phyloP scores from a whole-genome alignment of 805 yeast genomes.

The Metschnikowia reukaufii region DNA sequence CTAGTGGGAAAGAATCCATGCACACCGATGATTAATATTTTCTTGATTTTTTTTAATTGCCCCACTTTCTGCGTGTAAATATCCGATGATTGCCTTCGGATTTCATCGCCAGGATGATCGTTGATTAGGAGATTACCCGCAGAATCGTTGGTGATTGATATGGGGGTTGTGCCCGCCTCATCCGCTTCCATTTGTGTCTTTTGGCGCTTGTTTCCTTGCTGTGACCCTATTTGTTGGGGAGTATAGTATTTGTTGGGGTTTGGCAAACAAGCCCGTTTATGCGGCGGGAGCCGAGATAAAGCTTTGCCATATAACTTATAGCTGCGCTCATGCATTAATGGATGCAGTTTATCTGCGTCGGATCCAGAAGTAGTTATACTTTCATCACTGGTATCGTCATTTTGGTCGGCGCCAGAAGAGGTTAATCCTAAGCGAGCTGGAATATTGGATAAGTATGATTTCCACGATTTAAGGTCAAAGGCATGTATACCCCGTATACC shows the following conservation, averaged over 20 bases:
- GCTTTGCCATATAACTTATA: slow-evolving; percentile 41
- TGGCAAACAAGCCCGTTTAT: slow-evolving; percentile 39
- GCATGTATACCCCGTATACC: slow-evolving; percentile 16
- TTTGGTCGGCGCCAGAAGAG: slow-evolving; percentile 17
- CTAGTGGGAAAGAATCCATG: slow-evolving; percentile 95
- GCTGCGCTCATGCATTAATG: slow-evolving; percentile 33
- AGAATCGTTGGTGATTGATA: slow-evolving; percentile 42
- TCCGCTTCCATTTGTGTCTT: slow-evolving; percentile 30
- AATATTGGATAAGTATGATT: slow-evolving; percentile 33
- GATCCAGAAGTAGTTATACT: not conserved
- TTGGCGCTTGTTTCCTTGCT: slow-evolving; percentile 13
- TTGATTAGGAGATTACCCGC: slow-evolving; percentile 43
- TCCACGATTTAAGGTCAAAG: slow-evolving; percentile 38
- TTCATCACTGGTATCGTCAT: not conserved
- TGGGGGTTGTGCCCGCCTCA: slow-evolving; percentile 29
- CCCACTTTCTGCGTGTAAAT: slow-evolving; percentile 29
- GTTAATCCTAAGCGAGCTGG: slow-evolving; percentile 38
- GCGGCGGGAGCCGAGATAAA: slow-evolving; percentile 34
- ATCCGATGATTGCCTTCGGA: slow-evolving; percentile 16
- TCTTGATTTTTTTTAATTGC: slow-evolving; percentile 41
- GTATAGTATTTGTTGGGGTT: slow-evolving; percentile 28
- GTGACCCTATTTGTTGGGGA: slow-evolving; percentile 1
- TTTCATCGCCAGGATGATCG: slow-evolving; percentile 7
- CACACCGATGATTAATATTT: slow-evolving; percentile 83
- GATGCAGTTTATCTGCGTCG: slow-evolving; percentile 16